These are phyloP conservation scores for Flaveria ramosissima DNA, from an alignment of 129 eudicot genomes.

Conservation along the genomic window DNA sequence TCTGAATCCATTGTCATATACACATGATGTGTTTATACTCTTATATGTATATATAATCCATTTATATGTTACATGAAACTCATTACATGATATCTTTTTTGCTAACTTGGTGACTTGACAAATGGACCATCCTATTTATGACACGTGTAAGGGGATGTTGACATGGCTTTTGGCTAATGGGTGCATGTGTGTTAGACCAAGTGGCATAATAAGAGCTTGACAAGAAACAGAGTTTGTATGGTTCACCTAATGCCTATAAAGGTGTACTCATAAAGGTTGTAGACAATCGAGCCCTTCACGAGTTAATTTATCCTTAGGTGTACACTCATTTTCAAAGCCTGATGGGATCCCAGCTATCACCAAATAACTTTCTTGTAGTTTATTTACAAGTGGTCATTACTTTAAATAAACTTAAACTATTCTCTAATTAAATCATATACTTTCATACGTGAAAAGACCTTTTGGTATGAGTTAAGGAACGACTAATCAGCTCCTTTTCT, in stretches of 20 bases:
- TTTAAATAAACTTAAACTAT: conserved; percentile 3
- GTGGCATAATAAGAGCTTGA: conserved; percentile 32
- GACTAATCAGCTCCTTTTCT: not conserved
- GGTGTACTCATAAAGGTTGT: conserved; percentile 26
- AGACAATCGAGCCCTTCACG: conserved; percentile 29
- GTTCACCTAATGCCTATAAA: conserved; percentile 39
- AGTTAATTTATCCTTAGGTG: conserved; percentile 19
- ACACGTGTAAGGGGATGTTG: conserved; percentile 31
- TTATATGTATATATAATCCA: not conserved
- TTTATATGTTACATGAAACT: not conserved
- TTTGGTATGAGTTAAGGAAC: not conserved
- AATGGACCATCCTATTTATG: conserved; percentile 24
- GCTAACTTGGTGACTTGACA: conserved; percentile 24
- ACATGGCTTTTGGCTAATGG: conserved; percentile 19
- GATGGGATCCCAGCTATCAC: not conserved
- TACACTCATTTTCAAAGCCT: conserved; percentile 14
- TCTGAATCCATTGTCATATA: conserved; percentile 1
- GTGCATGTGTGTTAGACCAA: conserved; percentile 20
- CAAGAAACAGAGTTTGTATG: conserved; percentile 31
- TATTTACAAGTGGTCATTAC: not conserved
- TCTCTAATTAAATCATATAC: not conserved
- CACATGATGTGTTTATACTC: not conserved
- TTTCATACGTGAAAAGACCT: not conserved
- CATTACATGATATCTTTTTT: not conserved
- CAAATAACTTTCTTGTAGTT: not conserved